phyloP scores from a whole-genome alignment of 2,329 filamentous ascomycete genomes.

The Xylaria sp. region DNA sequence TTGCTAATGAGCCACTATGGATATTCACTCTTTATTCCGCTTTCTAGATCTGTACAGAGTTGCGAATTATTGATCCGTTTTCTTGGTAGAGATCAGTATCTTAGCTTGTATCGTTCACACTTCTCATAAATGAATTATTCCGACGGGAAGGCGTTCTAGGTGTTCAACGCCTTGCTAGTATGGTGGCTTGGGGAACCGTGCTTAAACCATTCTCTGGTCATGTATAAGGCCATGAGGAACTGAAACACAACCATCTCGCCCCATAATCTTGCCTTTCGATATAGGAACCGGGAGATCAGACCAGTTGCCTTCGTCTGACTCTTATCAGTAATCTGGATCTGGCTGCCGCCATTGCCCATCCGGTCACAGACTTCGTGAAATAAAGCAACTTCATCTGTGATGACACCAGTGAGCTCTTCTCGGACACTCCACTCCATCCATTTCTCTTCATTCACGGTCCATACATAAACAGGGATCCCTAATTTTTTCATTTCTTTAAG shows the following conservation, averaged over 20 bases:
- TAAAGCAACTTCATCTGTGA: conserved; percentile 82
- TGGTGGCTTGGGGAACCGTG: conserved; percentile 35
- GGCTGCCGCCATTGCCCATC: conserved; percentile 14
- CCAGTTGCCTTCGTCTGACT: conserved; percentile 5
- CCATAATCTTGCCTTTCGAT: conserved; percentile 22
- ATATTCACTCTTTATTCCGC: neutral
- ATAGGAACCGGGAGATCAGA: conserved; percentile 11
- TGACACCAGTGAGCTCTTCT: conserved; percentile 77
- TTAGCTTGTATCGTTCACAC: neutral
- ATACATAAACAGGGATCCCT: conserved; percentile 73
- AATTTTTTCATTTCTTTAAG: conserved; percentile 66
- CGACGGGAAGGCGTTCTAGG: neutral
- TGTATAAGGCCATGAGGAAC: conserved; percentile 28
- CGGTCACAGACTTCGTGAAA: conserved; percentile 69
- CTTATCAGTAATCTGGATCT: conserved; percentile 2
- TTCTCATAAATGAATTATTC: neutral
- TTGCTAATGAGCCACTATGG: neutral
- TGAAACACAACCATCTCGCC: conserved; percentile 34
- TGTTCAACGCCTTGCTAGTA: conserved; percentile 37
- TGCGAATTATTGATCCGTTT: neutral
- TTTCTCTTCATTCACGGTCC: conserved; percentile 85
- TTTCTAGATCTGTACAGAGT: neutral
- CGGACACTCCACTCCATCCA: conserved; percentile 85
- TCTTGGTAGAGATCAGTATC: neutral
- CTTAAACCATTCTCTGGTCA: conserved; percentile 30